Conservation (phyloP, 352 stramenopile genomes). For the Globisporangium splendens region DNA sequence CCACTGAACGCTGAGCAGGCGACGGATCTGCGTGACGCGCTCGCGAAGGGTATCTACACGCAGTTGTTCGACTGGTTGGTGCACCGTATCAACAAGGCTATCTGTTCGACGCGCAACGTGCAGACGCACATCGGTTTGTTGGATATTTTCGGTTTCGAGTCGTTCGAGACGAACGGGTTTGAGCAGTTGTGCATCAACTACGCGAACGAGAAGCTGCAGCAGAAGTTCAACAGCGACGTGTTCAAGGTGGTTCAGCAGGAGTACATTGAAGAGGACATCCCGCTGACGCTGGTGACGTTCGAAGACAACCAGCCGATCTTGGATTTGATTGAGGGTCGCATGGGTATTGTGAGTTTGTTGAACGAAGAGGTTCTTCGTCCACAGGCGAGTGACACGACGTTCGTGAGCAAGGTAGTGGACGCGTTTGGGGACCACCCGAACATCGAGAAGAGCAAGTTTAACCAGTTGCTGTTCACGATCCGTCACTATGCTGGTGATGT, state of each 20-base stretch:
- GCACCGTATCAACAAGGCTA: slow-evolving; percentile 73
- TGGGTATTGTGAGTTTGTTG: slow-evolving; percentile 72
- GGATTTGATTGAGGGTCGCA: slow-evolving; percentile 64
- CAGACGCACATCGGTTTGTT: slow-evolving; percentile 90
- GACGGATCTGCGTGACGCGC: slow-evolving; percentile 83
- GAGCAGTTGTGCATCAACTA: slow-evolving; percentile 97
- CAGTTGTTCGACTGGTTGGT: slow-evolving; percentile 97
- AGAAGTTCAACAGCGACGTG: slow-evolving; percentile 80
- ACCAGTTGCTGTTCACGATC: slow-evolving; percentile 86
- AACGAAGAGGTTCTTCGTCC: slow-evolving; percentile 85
- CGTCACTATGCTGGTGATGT: too few relatives aligned
- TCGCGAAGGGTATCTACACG: slow-evolving; percentile 94
- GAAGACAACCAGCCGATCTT: slow-evolving; percentile 77
- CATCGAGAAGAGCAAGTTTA: slow-evolving; percentile 63
- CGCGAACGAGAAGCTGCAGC: slow-evolving; percentile 91
- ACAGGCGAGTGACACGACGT: slow-evolving; percentile 59
- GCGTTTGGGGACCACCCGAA: slow-evolving; percentile 43
- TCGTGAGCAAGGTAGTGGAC: slow-evolving; percentile 57
- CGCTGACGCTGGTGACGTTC: slow-evolving; percentile 78
- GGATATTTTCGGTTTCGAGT: slow-evolving; percentile 91
- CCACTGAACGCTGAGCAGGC: slow-evolving; percentile 63
- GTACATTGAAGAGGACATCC: slow-evolving; percentile 62
- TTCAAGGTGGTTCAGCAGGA: slow-evolving; percentile 66
- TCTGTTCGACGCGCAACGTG: slow-evolving; percentile 23
- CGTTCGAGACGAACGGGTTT: slow-evolving; percentile 87